Percentiles rank a stretch among this genome's conserved stretches.
Evolutionary conservation across 1,284 basidiomycete species (phyloP).

Genomic region (Pulchroboletus neoregius): DNA sequence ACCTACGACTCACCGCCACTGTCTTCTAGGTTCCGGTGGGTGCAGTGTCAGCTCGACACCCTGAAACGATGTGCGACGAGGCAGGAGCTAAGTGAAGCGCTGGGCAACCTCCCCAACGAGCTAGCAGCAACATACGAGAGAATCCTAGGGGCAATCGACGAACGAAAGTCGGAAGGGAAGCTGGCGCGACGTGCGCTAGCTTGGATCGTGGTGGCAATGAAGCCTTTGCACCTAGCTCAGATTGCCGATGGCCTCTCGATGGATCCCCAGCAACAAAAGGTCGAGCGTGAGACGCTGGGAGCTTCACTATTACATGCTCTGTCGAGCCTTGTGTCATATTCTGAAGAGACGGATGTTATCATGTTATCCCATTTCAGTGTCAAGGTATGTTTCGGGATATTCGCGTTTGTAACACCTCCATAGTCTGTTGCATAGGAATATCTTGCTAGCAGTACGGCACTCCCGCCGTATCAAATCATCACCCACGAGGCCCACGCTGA

Average conservation of each 20-base stretch:
- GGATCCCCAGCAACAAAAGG: not conserved
- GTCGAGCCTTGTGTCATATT: constrained; percentile 5
- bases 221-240: not conserved
- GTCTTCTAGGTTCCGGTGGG: constrained; percentile 3
- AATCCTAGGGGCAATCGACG: not conserved
- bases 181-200: not conserved
- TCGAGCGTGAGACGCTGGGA: not conserved
- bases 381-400: not conserved
- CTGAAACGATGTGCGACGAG: not conserved
- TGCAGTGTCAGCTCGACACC: constrained; percentile 2
- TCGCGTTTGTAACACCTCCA: not conserved
- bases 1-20: not conserved
- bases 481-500: not conserved
- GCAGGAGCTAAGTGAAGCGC: not conserved
- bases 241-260: not conserved
- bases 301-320: not conserved
- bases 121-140: not conserved
- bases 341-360: not conserved
- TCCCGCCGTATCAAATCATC: not conserved
- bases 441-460: not conserved
- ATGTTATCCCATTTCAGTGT: constrained; percentile 3
- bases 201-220: constrained; percentile 2
- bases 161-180: constrained; percentile 1
- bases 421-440: not conserved
- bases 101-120: not conserved